A percentile compares a stretch with the other conserved stretches of the same genome.
phyloP scores from a whole-genome alignment of 208 protist species.

The Wallacemonas sp. region DNA sequence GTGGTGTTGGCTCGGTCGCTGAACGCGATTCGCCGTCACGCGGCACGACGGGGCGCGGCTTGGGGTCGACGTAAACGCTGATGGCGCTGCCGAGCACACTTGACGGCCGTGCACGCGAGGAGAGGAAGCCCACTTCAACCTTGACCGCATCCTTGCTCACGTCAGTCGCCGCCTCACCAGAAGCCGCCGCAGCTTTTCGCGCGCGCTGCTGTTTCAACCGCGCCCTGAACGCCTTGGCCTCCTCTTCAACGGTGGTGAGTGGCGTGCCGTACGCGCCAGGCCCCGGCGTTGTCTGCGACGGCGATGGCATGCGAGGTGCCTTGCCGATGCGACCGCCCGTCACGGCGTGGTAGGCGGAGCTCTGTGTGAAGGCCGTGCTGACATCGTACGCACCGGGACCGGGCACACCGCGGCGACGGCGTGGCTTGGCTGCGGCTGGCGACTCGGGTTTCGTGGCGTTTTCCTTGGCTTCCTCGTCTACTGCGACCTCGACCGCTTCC shows the following conservation, averaged over 20 bases:
- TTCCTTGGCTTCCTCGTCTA: neutral
- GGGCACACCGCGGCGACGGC: conserved; percentile 23
- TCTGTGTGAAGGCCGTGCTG: conserved; percentile 32
- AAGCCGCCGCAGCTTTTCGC: neutral
- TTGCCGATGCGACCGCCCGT: conserved; percentile 21
- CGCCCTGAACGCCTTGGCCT: conserved; percentile 4
- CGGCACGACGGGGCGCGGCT: conserved; percentile 5
- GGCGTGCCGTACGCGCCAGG: conserved; percentile 22
- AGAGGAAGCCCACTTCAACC: conserved; percentile 9
- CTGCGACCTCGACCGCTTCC: conserved; percentile 1
- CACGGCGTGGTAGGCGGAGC: conserved; percentile 18
- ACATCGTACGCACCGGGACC: conserved; percentile 68
- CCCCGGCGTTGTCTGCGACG: conserved; percentile 22
- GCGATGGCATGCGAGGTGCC: conserved; percentile 27
- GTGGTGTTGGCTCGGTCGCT: neutral
- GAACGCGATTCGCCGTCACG: neutral
- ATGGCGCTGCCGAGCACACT: neutral
- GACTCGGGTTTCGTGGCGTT: too few species aligned
- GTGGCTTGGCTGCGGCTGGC: neutral
- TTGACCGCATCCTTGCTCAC: neutral
- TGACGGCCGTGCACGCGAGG: conserved; percentile 1
- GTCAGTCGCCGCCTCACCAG: neutral
- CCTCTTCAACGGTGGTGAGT: conserved; percentile 7
- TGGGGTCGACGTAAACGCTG: conserved; percentile 1
- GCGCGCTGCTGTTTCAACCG: neutral